Evolutionary conservation across 441 rosid species (phyloP), one percentile per base, ranked within the genome.

Genomic region (Bocquillonia castaneifolia): DNA sequence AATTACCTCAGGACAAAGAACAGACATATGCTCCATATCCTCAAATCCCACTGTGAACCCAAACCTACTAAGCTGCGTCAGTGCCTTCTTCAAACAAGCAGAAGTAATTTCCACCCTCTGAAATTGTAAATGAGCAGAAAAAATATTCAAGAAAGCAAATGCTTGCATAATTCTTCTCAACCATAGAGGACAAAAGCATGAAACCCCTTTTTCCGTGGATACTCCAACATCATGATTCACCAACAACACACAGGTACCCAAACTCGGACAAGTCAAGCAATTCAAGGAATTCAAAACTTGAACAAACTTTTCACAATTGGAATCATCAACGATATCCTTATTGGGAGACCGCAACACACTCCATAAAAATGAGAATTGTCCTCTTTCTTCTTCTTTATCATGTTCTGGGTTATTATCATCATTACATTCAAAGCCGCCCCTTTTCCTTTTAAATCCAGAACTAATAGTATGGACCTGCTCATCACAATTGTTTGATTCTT

Each of bases 111-210:
- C 80, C 18, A 78, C 78, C 66, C 68, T 79, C 58, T 20, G 71
- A 55, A 85, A 68, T 64, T 77, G 81, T 72, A 83, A 69, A 79
- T 77, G 76, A 37, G 83, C 84, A 31, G 83, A 75, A 67, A 80
- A 85, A 45, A 88, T 76, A 64, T 87, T 93, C 72, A 91, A 47
- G 67, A 89, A 83, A 53, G 90, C 73, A 75, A 91, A 88, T 0
- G 90, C 83, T 85, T 85, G 85, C 86, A 91, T 65, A 17, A 78
- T 67, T 78, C 69, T 72, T 76, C 81, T 85, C 88, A 93, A 74
- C 98, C 98, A 91, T 28, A 47, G 73, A 5, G 96, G 96, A 74
- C 98, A 93, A 57, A 73, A 78, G 79, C 98, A 91, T 2, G 63
- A 69, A 55, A 52, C 65, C 32, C 9, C 37, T 63, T 22, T 66